Conservation (phyloP, 768 basidiomycete genomes). For the Neoboletus magnificus region DNA sequence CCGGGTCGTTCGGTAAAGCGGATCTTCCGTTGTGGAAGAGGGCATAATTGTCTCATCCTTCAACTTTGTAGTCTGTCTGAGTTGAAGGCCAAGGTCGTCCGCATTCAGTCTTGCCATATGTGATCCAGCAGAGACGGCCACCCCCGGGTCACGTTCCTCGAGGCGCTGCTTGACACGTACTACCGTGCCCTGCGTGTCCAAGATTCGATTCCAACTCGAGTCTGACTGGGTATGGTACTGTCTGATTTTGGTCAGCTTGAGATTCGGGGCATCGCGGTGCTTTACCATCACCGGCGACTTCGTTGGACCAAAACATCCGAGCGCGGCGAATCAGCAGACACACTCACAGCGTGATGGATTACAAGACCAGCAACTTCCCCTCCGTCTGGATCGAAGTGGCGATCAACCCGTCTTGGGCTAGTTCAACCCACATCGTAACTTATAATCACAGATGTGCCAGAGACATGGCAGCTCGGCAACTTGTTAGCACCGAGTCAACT, state of each 20-base stretch:
- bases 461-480: not conserved
- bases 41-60: not conserved
- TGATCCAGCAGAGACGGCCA: not conserved
- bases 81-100: not conserved
- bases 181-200: not conserved
- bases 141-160: not conserved
- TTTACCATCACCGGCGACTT: not conserved
- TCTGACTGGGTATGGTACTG: too few relatives aligned
- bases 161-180: not conserved
- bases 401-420: not conserved
- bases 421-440: not conserved
- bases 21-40: not conserved
- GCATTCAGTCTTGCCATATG: not conserved
- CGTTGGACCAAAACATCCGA: not conserved
- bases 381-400: not conserved
- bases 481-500: not conserved
- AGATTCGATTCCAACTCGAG: not conserved
- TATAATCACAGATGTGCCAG: too few relatives aligned
- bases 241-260: too few relatives aligned
- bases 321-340: not conserved
- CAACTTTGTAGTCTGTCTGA: not conserved
- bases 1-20: not conserved
- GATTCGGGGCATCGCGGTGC: too few relatives aligned
- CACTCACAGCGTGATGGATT: not conserved
- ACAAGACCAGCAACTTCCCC: not conserved